Base-by-base conservation (phyloP, 352 stramenopile genomes). In the Saprolegnia parasitica region DNA sequence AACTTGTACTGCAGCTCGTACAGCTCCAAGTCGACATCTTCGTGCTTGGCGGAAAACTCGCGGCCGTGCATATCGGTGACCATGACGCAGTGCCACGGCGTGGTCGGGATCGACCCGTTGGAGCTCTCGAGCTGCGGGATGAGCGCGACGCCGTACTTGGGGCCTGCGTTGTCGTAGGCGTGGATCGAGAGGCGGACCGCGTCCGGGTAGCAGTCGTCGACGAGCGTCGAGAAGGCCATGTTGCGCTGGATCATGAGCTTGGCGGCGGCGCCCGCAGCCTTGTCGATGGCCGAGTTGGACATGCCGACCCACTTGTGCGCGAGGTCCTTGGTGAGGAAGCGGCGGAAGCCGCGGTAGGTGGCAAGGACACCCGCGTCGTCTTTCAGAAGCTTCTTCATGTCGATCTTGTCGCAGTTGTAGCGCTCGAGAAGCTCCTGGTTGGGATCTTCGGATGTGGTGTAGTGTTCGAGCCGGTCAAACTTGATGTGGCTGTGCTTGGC, bases 111-210 rank as follows among this genome's bases (percentile, higher is more conserved):
- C 24, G 24, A 16, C 13, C 52, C 52, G 26, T 60, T 60, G 52
- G 13, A 26, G n/a, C 20, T 24, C 13, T 16, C 4, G 2, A 60
- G 35, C 20, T 60, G 52, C 21, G 67, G 67, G 16, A 72, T 56
- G 13, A 72, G 67, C 1, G 32, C 35, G 18, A 72, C 50, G 39
- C 67, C 67, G 55, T 56, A 72, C 62, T 72, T 72, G 50, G 67
- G 67, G 21, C 67, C 67, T 13, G 67, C 56, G 42, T 72, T 72
- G 49, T 72, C 67, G 61, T 72, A 72, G n/a, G 57, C 26, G 21
- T 72, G 67, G 18, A 45, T 71, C 61, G 29, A 21, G 18, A 60
- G 52, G 16, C 52, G 52, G 20, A 60, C 11, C 11, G 52, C 52
- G n/a, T 18, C 24, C 13, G 52, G 52, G 9, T 60, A 60, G 35